These are phyloP conservation scores for Aureobasidium sp. DNA, from an alignment of 2,329 filamentous ascomycete genomes.

Conservation along the genomic window DNA sequence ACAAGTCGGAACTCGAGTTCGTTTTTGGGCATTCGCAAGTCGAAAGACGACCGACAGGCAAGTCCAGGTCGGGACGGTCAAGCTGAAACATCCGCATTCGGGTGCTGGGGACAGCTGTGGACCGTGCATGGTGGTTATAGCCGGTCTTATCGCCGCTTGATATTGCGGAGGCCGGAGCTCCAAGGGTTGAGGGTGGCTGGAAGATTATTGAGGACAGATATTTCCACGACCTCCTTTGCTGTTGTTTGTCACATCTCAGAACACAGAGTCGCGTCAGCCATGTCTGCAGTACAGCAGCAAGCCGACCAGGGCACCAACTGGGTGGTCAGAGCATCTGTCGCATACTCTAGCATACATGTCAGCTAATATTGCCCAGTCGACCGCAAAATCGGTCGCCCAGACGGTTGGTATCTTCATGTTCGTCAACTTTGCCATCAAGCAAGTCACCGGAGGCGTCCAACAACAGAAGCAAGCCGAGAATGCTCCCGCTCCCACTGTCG, in stretches of 20 bases:
- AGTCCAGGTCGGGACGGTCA: not conserved
- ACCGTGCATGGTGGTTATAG: not conserved
- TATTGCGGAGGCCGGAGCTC: slow-evolving; percentile 6
- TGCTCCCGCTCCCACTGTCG: slow-evolving; percentile 8
- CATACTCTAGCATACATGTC: not conserved
- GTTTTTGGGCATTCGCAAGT: not conserved
- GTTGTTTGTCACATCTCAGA: not conserved
- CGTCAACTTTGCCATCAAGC: slow-evolving; percentile 50
- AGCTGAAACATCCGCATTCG: not conserved
- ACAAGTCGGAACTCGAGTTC: not conserved
- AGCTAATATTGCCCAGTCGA: not conserved
- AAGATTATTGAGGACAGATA: not conserved
- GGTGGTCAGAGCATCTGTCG: not conserved
- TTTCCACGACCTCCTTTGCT: not conserved
- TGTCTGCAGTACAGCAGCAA: slow-evolving; percentile 17
- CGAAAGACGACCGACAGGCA: not conserved
- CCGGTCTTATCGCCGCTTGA: not conserved
- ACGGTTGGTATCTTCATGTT: slow-evolving; percentile 54
- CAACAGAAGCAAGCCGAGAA: slow-evolving; percentile 19
- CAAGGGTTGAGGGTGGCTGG: not conserved
- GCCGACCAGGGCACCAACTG: slow-evolving; percentile 8
- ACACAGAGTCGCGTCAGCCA: not conserved
- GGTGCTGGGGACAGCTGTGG: not conserved
- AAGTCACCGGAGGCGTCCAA: slow-evolving; percentile 41
- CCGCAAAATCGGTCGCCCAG: slow-evolving; percentile 38